Base-by-base conservation (phyloP, 129 eudicot species). In the Rutidosis leptorrhynchoides region DNA sequence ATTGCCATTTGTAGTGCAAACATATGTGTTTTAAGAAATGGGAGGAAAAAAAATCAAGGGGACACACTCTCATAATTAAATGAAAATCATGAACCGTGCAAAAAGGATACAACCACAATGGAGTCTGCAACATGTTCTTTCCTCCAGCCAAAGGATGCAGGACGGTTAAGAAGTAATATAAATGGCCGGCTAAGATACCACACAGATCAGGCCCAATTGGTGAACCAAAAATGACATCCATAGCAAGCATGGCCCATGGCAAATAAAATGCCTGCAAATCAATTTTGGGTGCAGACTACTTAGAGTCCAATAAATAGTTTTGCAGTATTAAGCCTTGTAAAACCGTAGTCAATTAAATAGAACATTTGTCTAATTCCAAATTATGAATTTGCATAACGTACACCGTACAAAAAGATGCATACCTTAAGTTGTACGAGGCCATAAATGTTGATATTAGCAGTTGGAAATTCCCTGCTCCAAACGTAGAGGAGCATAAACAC, bases 391-490 rank as follows among this genome's bases (percentile, higher is more conserved):
- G 33, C 17, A 57, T n/a, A 26, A 3, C 19, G 15, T 4, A 1
- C 15, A 15, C 21, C 14, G 7, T 19, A 72, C n/a, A 33, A 15
- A 45, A 23, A 46, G 43, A 42, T 40, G 1, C 69, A 23, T 77
- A 86, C 96, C 96, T 86, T 89, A 0, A 89, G 84, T 32, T 77
- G 64, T 25, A 85, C 86, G 57, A 89, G 96, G 23, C 96, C 96
- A 66, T 89, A 89, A 17, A 89, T 67, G 78, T 73, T 89, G 74
- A 89, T 81, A 42, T 52, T 74, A 58, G 86, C 90, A 59, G 54
- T 89, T 32, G 96, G 96, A 57, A 73, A 86, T 72, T 89, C 96
- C 73, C 96, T 83, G 81, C 96, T 89, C 96, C 96, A 89, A 20
- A 89, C 73, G 62, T 89, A 89, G 32, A 89, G 87, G 56, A 89